Evolutionary conservation across 352 stramenopile species (phyloP).

Genomic region (Globisporangium barbulae): DNA sequence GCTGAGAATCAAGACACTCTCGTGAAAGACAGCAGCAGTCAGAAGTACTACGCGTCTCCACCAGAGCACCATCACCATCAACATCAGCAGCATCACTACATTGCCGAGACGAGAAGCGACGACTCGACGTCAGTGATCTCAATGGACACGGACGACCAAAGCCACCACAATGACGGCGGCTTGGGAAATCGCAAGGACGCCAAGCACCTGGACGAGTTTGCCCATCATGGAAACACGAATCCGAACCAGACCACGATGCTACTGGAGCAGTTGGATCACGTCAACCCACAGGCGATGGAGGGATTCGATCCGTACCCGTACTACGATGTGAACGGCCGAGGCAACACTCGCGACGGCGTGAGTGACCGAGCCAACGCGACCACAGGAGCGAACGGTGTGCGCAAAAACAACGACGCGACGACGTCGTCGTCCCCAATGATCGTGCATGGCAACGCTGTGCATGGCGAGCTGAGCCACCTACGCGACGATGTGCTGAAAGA

Average conservation of each 20-base stretch:
- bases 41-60: slow-evolving; percentile 10
- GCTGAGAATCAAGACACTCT: not conserved
- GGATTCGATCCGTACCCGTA: slow-evolving; percentile 85
- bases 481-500: slow-evolving; percentile 79
- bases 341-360: slow-evolving; percentile 5
- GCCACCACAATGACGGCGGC: slow-evolving; percentile 18
- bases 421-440: slow-evolving; percentile 66
- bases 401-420: slow-evolving; percentile 26
- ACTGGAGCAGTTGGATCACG: slow-evolving; percentile 79
- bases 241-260: slow-evolving; percentile 74
- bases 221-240: slow-evolving; percentile 19
- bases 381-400: slow-evolving; percentile 15
- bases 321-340: slow-evolving; percentile 52
- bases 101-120: slow-evolving; percentile 16
- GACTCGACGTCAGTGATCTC: slow-evolving; percentile 19
- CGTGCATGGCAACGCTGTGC: slow-evolving; percentile 71
- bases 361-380: slow-evolving; percentile 1
- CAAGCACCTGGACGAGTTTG: slow-evolving; percentile 17
- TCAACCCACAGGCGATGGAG: slow-evolving; percentile 87
- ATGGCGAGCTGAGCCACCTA: slow-evolving; percentile 70
- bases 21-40: not conserved
- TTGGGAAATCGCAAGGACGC: slow-evolving; percentile 9
- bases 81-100: slow-evolving; percentile 14
- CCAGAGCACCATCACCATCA: slow-evolving; percentile 4
- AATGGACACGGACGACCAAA: slow-evolving; percentile 21